Percentiles rank a stretch among this genome's conserved stretches.
These are phyloP conservation scores for Trichoderma pleuroti DNA, from an alignment of 2,329 filamentous ascomycete species.

Conservation along the genomic window DNA sequence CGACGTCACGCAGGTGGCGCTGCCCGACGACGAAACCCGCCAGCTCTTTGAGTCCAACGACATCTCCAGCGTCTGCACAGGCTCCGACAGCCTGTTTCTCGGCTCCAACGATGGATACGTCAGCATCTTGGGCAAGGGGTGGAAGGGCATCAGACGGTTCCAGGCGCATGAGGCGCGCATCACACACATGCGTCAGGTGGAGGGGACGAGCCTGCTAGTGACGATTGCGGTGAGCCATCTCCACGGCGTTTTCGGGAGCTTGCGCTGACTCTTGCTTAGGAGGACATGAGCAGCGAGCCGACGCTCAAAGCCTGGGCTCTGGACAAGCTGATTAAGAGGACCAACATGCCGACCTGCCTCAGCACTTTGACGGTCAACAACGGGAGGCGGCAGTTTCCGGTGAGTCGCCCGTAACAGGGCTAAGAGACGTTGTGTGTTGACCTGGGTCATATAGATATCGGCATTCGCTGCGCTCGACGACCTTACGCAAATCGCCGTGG, in stretches of 20 bases:
- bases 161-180: slow-evolving; percentile 79
- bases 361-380: slow-evolving; percentile 85
- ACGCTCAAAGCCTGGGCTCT: slow-evolving; percentile 96
- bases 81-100: slow-evolving; percentile 84
- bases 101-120: slow-evolving; percentile 82
- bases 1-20: slow-evolving; percentile 80
- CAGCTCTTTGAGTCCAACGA: slow-evolving; percentile 78
- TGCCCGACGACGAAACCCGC: slow-evolving; percentile 74
- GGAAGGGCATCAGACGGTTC: slow-evolving; percentile 85
- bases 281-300: slow-evolving; percentile 84
- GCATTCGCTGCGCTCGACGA: slow-evolving; percentile 86
- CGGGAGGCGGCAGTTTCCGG: slow-evolving; percentile 88
- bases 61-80: slow-evolving; percentile 78
- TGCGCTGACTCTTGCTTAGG: slow-evolving; percentile 41
- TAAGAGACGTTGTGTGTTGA: background rate
- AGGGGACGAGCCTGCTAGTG: slow-evolving; percentile 79
- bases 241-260: background rate
- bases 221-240: slow-evolving; percentile 61
- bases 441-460: slow-evolving; percentile 59
- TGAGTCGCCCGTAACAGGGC: slow-evolving; percentile 38
- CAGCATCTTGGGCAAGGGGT: slow-evolving; percentile 79
- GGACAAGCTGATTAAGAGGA: slow-evolving; percentile 92
- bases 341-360: slow-evolving; percentile 79
- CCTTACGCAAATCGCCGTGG: slow-evolving; percentile 87
- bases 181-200: slow-evolving; percentile 88